Evolutionary conservation across 1,139 yeast species (phyloP).

Genomic region (Protomyces gravidus): DNA sequence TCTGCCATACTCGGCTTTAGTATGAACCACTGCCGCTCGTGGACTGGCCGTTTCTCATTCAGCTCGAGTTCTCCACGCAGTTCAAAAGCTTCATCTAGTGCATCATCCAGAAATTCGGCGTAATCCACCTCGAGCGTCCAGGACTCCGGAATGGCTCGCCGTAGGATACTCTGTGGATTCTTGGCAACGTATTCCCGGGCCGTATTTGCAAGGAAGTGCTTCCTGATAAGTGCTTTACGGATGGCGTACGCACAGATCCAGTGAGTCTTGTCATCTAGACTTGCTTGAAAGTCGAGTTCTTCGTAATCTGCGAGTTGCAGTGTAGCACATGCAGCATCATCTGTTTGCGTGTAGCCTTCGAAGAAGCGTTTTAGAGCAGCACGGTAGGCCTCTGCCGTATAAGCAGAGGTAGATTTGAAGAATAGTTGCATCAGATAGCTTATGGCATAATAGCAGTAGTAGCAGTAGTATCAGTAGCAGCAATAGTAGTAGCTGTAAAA

Average conservation of each 20-base stretch:
- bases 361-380: background rate
- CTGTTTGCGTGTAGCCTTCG: conserved; percentile 6
- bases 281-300: conserved; percentile 67
- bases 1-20: conserved; percentile 96
- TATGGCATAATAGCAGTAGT: background rate
- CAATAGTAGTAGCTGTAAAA: background rate
- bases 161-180: conserved; percentile 62
- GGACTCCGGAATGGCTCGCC: conserved; percentile 63
- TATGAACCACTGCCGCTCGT: conserved; percentile 60
- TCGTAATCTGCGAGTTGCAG: conserved; percentile 91
- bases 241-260: conserved; percentile 45
- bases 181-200: conserved; percentile 69
- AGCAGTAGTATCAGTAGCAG: background rate
- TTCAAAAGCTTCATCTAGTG: conserved; percentile 87
- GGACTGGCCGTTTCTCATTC: conserved; percentile 42
- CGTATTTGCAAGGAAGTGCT: conserved; percentile 80
- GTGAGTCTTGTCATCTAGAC: conserved; percentile 45
- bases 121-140: conserved; percentile 85
- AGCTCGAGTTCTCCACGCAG: conserved; percentile 67
- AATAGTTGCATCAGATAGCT: no score
- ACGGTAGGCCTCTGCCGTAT: background rate
- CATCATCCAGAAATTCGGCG: conserved; percentile 91
- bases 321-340: conserved; percentile 39
- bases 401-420: background rate
- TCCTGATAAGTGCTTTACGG: conserved; percentile 80